Conservation (phyloP, 1,139 yeast genomes). For the Chernovozyma sophiae-reginae region DNA sequence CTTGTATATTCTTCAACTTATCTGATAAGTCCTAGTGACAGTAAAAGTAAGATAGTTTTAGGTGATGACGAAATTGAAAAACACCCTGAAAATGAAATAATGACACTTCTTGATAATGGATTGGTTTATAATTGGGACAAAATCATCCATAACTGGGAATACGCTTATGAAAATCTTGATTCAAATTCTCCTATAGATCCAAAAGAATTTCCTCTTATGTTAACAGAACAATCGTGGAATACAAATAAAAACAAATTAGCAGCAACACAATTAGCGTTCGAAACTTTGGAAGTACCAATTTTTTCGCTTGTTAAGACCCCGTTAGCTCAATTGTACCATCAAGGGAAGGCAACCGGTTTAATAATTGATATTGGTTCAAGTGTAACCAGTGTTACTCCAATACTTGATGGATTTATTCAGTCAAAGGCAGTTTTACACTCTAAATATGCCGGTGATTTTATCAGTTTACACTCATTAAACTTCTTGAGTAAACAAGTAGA, state of each 20-base stretch:
- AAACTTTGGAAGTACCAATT: conserved; percentile 59
- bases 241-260: conserved; percentile 48
- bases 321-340: conserved; percentile 62
- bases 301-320: conserved; percentile 69
- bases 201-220: conserved; percentile 56
- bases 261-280: conserved; percentile 62
- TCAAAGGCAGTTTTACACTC: conserved; percentile 57
- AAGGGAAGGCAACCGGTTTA: conserved; percentile 64
- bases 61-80: conserved; percentile 50
- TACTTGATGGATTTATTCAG: conserved; percentile 65
- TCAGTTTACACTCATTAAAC: conserved; percentile 50
- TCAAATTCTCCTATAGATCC: conserved; percentile 39
- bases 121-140: conserved; percentile 63
- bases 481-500: conserved; percentile 29
- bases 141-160: conserved; percentile 54
- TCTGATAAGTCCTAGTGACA: conserved; percentile 31
- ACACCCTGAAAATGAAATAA: conserved; percentile 47
- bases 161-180: conserved; percentile 51
- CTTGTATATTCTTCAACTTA: conserved; percentile 57
- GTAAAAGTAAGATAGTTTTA: conserved; percentile 27
- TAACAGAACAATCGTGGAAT: conserved; percentile 65
- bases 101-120: conserved; percentile 63
- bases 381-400: conserved; percentile 61
- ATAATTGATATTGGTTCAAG: conserved; percentile 68
- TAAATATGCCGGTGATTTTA: conserved; percentile 67